These are phyloP conservation scores for Yarrowia osloensis DNA, from an alignment of 805 yeast species.

Conservation along the genomic window DNA sequence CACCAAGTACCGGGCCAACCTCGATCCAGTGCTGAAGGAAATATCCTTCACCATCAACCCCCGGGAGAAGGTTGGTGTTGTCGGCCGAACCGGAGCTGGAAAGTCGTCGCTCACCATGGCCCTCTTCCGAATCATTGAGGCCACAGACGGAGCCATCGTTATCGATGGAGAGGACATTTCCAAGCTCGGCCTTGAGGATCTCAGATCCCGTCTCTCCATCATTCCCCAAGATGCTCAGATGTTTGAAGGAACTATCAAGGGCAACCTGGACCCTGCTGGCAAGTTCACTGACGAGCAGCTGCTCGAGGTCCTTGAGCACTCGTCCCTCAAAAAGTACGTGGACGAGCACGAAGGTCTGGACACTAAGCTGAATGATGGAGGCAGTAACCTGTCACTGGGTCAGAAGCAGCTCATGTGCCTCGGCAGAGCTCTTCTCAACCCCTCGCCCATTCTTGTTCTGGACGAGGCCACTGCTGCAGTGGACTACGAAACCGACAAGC, in stretches of 20 bases:
- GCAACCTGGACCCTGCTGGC: conserved; percentile 77
- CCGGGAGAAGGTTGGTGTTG: conserved; percentile 74
- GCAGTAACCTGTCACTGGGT: conserved; percentile 76
- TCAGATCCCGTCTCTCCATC: conserved; percentile 70
- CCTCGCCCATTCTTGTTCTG: conserved; percentile 66
- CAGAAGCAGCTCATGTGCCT: conserved; percentile 79
- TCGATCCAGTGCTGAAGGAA: conserved; percentile 66
- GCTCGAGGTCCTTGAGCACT: conserved; percentile 65
- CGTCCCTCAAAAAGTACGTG: conserved; percentile 56
- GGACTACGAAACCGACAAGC: conserved; percentile 73
- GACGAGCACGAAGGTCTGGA: conserved; percentile 43
- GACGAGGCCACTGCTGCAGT: conserved; percentile 85
- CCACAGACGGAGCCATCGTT: conserved; percentile 52
- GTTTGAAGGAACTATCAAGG: conserved; percentile 75
- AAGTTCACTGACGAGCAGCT: conserved; percentile 57
- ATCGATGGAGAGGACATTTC: conserved; percentile 74
- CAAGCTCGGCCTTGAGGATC: conserved; percentile 62
- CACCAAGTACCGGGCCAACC: conserved; percentile 61
- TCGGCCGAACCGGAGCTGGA: conserved; percentile 93
- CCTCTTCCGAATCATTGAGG: conserved; percentile 66
- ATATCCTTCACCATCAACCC: conserved; percentile 54
- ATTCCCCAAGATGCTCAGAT: conserved; percentile 90
- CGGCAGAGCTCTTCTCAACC: conserved; percentile 73
- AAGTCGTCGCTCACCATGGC: conserved; percentile 76
- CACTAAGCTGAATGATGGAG: conserved; percentile 64